Conservation (phyloP, 306 rosid genomes). For the Inga laurina region DNA sequence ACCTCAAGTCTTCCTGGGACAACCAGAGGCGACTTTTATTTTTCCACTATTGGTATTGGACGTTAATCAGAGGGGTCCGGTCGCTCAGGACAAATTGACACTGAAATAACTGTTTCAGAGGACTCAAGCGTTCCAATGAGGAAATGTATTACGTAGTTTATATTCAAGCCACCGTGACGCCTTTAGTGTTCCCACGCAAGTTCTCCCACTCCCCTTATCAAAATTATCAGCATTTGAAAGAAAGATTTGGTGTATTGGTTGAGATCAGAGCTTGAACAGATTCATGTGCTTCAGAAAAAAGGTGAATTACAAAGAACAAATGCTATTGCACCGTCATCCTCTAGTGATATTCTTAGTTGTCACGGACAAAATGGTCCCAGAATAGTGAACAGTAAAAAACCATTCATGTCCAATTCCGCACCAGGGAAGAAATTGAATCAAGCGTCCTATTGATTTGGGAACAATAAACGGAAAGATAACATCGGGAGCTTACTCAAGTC, state of each 20-base stretch:
- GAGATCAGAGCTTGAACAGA: slow-evolving; percentile 68
- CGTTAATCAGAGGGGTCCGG: slow-evolving; percentile 76
- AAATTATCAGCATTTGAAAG: slow-evolving; percentile 51
- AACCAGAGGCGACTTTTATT: neutral
- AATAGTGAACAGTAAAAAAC: slow-evolving; percentile 45
- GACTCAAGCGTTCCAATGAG: slow-evolving; percentile 62
- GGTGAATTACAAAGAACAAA: slow-evolving; percentile 52
- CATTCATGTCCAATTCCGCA: slow-evolving; percentile 40
- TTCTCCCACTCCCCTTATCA: slow-evolving; percentile 50
- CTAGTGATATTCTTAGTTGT: slow-evolving; percentile 79
- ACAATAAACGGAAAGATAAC: slow-evolving; percentile 62
- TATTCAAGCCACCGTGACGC: slow-evolving; percentile 43
- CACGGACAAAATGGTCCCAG: slow-evolving; percentile 49
- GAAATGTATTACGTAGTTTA: slow-evolving; percentile 57
- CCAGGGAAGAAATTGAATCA: slow-evolving; percentile 49
- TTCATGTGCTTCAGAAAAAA: slow-evolving; percentile 63
- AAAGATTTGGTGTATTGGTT: slow-evolving; percentile 57
- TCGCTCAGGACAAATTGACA: slow-evolving; percentile 69
- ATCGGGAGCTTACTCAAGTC: slow-evolving; percentile 56
- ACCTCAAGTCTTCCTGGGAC: neutral
- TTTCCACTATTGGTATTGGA: slow-evolving; percentile 9
- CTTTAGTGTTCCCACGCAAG: slow-evolving; percentile 50
- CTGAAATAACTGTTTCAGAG: slow-evolving; percentile 79
- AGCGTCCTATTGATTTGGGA: slow-evolving; percentile 90
- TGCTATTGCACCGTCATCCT: slow-evolving; percentile 64